A percentile compares a stretch with the other conserved stretches of the same genome.
phyloP scores from a whole-genome alignment of 805 yeast species.

The Kodamaea restingae region DNA sequence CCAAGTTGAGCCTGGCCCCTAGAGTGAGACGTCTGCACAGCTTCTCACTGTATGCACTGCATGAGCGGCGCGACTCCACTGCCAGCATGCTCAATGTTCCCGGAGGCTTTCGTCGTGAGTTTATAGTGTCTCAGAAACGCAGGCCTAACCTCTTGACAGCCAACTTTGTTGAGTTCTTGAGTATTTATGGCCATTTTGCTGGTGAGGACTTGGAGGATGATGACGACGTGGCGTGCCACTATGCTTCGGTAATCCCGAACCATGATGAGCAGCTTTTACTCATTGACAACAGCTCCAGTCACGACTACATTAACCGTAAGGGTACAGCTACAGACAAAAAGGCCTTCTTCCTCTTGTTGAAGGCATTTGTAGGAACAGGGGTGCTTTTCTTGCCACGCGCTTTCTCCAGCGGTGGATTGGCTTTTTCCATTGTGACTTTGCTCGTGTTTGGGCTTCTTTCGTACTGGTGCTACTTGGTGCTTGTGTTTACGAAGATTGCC shows the following conservation, averaged over 20 bases:
- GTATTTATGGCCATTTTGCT: conserved; percentile 81
- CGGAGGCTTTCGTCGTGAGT: conserved; percentile 79
- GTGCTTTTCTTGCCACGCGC: conserved; percentile 68
- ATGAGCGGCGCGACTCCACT: conserved; percentile 51
- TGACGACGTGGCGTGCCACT: conserved; percentile 53
- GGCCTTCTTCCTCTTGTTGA: conserved; percentile 66
- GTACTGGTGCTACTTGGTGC: conserved; percentile 71
- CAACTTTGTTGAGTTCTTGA: conserved; percentile 72
- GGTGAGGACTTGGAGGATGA: conserved; percentile 77
- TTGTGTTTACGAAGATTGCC: conserved; percentile 54
- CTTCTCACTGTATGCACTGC: conserved; percentile 18
- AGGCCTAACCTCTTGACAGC: conserved; percentile 53
- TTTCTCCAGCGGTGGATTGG: conserved; percentile 67
- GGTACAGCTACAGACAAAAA: conserved; percentile 73
- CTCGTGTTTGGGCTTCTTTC: conserved; percentile 64
- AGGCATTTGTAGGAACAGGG: conserved; percentile 78
- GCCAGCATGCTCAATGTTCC: conserved; percentile 74
- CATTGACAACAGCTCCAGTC: conserved; percentile 7
- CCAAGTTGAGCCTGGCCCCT: conserved; percentile 19
- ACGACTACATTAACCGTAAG: conserved; percentile 24
- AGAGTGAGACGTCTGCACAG: conserved; percentile 14
- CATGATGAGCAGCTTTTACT: conserved; percentile 39
- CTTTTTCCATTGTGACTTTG: conserved; percentile 51
- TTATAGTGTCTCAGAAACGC: conserved; percentile 34
- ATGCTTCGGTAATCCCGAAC: conserved; percentile 22